A percentile compares a stretch with the other conserved stretches of the same genome.
Evolutionary conservation across 2,329 filamentous ascomycete species (phyloP).

Genomic region (Nannizziopsis arthrosporioides): DNA sequence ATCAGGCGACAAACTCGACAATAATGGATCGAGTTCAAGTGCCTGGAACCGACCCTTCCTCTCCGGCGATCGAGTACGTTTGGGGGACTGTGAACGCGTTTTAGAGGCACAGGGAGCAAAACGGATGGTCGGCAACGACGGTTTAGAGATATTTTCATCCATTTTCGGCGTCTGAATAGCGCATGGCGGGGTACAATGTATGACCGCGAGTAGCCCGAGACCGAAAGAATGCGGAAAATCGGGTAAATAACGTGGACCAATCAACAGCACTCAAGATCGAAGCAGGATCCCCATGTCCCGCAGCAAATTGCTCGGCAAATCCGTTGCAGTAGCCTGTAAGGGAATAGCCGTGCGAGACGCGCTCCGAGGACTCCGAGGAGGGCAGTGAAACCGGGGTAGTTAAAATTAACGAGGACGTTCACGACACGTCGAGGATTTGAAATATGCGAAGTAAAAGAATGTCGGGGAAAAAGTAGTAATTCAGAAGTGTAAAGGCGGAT

Average conservation of each 20-base stretch:
- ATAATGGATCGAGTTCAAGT: slow-evolving; percentile 36
- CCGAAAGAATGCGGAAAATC: slow-evolving; percentile 2
- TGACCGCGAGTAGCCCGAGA: slow-evolving; percentile 16
- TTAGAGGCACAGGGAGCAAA: slow-evolving; percentile 20
- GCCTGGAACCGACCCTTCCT: slow-evolving; percentile 27
- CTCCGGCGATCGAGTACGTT: slow-evolving; percentile 28
- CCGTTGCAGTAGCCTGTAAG: not conserved
- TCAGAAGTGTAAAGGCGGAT: slow-evolving; percentile 1
- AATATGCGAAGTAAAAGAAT: slow-evolving; percentile 10
- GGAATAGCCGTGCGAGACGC: not conserved
- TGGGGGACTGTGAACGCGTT: slow-evolving; percentile 24
- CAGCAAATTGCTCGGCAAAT: not conserved
- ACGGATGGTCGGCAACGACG: slow-evolving; percentile 23
- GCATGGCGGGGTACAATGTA: slow-evolving; percentile 15
- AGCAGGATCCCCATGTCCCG: not conserved
- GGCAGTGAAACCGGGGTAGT: slow-evolving; percentile 4
- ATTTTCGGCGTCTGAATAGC: slow-evolving; percentile 24
- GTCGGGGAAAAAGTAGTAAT: slow-evolving; percentile 7
- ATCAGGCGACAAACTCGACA: slow-evolving; percentile 44
- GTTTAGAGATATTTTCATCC: slow-evolving; percentile 21
- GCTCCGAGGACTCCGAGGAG: not conserved
- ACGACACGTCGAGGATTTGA: slow-evolving; percentile 7
- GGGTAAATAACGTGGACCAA: slow-evolving; percentile 11
- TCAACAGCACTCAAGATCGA: not conserved
- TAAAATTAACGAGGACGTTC: not conserved